Evolutionary conservation across 306 rosid genomes (phyloP), one percentile per base, ranked within the genome.

Genomic region (Medicago lupulina): DNA sequence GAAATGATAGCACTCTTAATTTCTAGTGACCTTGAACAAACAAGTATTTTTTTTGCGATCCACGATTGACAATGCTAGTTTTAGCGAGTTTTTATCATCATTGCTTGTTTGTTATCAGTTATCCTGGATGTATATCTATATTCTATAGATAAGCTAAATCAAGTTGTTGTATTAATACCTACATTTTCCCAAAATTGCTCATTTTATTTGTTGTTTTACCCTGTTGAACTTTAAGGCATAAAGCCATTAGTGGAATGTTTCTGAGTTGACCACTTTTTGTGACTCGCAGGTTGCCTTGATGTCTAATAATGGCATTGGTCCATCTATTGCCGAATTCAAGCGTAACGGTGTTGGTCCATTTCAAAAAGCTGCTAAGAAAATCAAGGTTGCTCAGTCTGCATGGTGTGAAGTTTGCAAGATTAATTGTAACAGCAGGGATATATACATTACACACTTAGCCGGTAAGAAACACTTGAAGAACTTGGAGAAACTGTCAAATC

Each of bases 401-500:
- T 81, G 89, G 90, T 92, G 96, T 76, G 93, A 84, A 49, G 85
- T 83, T 51, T 89, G 97, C 83, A 84, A 85, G 81, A 74, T 88
- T 74, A 71, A 44, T 53, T 89, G 96, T 80, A 85, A 85, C 79
- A 88, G 84, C 88, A 81, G 21, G 46, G 91, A 86, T 73, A 61
- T 76, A 31, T 92, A 89, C 50, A 21, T 59, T 76, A 21, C 47
- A 43, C 97, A 92, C 78, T 44, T 85, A 41, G 13, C 70, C 2
- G 97, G 97, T 67, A 92, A 83, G 87, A 92, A 92, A 74, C 97
- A 92, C 76, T 59, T 80, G 64, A 88, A 70, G 81, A 89, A 86
- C 38, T 11, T 80, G 78, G 80, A 86, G 73, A 84, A 86, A 74
- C 79, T 66, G 10, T 76, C 68, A 13, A 72, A 80, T 66, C 80